Evolutionary conservation across 2,329 filamentous ascomycete species (phyloP).

Genomic region (Cladophialophora exuberans): DNA sequence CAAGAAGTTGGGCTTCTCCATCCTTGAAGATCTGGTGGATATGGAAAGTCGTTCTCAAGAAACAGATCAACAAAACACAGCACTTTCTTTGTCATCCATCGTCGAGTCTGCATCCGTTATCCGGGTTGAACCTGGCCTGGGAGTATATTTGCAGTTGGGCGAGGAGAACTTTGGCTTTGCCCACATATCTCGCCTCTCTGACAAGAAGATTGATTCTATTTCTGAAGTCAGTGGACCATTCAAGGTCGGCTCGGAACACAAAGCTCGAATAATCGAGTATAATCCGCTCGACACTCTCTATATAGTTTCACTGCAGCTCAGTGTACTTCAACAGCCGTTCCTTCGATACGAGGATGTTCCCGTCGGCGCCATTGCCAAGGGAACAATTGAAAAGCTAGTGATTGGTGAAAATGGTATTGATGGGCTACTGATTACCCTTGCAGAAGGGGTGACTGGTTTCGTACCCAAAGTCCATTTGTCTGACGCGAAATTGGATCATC

Average conservation of each 20-base stretch:
- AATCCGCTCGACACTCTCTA: constrained; percentile 85
- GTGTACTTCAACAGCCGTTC: constrained; percentile 82
- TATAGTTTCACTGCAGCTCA: constrained; percentile 80
- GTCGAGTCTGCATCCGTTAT: constrained; percentile 78
- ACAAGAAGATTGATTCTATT: constrained; percentile 83
- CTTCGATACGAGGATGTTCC: constrained; percentile 89
- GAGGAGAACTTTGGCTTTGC: constrained; percentile 78
- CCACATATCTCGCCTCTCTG: constrained; percentile 89
- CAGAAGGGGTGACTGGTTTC: constrained; percentile 85
- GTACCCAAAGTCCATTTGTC: constrained; percentile 87
- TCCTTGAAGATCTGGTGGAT: constrained; percentile 80
- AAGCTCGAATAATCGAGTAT: constrained; percentile 81
- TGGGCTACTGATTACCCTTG: constrained; percentile 79
- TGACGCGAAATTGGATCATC: constrained; percentile 84
- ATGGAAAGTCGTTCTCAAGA: constrained; percentile 50
- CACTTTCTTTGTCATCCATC: constrained; percentile 69
- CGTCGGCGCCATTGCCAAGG: constrained; percentile 77
- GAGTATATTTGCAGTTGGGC: constrained; percentile 77
- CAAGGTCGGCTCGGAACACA: constrained; percentile 76
- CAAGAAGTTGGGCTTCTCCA: constrained; percentile 83
- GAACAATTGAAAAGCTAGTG: constrained; percentile 81
- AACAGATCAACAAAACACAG: constrained; percentile 49
- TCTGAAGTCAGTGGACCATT: constrained; percentile 76
- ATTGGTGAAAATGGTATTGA: constrained; percentile 76
- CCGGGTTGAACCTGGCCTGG: constrained; percentile 77